A percentile compares a stretch with the other conserved stretches of the same genome.
phyloP scores from a whole-genome alignment of 1,284 basidiomycete genomes.

The Fistulina hepatica region DNA sequence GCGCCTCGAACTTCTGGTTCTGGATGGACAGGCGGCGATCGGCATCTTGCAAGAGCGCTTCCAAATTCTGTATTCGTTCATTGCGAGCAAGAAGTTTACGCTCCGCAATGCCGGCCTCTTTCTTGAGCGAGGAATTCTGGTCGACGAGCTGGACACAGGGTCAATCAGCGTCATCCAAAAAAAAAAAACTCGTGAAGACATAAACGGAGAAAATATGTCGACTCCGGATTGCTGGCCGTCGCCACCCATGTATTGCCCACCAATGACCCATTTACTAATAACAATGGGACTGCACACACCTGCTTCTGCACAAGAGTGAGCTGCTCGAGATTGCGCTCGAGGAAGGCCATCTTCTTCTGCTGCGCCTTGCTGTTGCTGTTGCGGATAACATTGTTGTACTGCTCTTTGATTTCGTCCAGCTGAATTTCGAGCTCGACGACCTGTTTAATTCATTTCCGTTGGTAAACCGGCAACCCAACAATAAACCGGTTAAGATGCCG shows the following conservation, averaged over 20 bases:
- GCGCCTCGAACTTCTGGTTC: slow-evolving; percentile 93
- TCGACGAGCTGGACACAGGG: slow-evolving; percentile 72
- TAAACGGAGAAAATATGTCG: too few relatives aligned
- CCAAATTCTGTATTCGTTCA: slow-evolving; percentile 94
- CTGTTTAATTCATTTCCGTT: slow-evolving; percentile 31
- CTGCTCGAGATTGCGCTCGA: slow-evolving; percentile 96
- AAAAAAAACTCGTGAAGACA: slow-evolving; percentile 8
- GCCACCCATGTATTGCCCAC: too few relatives aligned
- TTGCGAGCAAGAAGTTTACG: slow-evolving; percentile 93
- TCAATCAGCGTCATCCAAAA: slow-evolving; percentile 8
- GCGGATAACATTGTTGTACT: slow-evolving; percentile 97
- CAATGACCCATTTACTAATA: too few relatives aligned
- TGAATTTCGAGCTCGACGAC: slow-evolving; percentile 99
- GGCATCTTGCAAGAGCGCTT: slow-evolving; percentile 85
- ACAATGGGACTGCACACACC: too few relatives aligned
- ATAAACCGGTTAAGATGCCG: slow-evolving; percentile 5
- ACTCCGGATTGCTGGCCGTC: too few relatives aligned
- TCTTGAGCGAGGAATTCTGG: slow-evolving; percentile 96
- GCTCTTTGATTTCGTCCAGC: slow-evolving; percentile 96
- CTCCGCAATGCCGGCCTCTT: slow-evolving; percentile 95
- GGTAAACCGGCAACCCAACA: slow-evolving; percentile 8
- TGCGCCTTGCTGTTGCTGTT: slow-evolving; percentile 98
- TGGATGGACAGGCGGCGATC: slow-evolving; percentile 85
- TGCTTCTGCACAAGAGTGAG: slow-evolving; percentile 96
- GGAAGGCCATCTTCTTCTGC: slow-evolving; percentile 98